These are phyloP conservation scores for Annulohypoxylon nitens DNA, from an alignment of 495 filamentous ascomycete genomes.

Conservation along the genomic window DNA sequence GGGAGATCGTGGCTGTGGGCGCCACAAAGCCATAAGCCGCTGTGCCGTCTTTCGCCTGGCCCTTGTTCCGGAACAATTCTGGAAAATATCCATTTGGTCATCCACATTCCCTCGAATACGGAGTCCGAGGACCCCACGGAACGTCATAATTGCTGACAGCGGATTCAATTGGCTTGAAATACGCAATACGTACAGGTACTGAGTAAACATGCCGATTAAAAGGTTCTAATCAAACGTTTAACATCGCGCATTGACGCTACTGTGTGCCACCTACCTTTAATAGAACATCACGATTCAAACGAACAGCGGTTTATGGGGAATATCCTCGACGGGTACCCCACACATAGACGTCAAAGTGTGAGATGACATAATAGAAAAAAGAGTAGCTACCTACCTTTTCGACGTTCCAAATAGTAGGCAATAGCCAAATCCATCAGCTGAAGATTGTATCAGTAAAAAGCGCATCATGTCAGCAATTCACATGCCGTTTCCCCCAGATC, in stretches of 20 bases:
- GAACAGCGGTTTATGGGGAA: background rate
- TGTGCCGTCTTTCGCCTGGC: slow-evolving; percentile 15
- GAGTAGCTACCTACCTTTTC: background rate
- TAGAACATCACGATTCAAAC: background rate
- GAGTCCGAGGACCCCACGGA: slow-evolving; percentile 11
- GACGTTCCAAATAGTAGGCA: background rate
- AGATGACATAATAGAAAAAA: background rate
- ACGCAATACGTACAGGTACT: slow-evolving; percentile 1
- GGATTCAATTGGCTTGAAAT: slow-evolving; percentile 17
- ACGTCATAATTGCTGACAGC: slow-evolving; percentile 22
- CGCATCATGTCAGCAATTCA: slow-evolving; percentile 22
- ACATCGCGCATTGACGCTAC: slow-evolving; percentile 14
- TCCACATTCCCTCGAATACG: slow-evolving; percentile 22
- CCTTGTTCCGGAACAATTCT: slow-evolving; percentile 40
- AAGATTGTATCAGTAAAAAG: slow-evolving; percentile 12
- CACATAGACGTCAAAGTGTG: background rate
- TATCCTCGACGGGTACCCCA: slow-evolving; percentile 6
- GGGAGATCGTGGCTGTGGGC: slow-evolving; percentile 40
- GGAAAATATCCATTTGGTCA: slow-evolving; percentile 30
- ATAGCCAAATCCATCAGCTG: slow-evolving; percentile 15
- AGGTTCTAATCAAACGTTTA: slow-evolving; percentile 8
- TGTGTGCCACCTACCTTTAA: background rate
- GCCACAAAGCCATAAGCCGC: slow-evolving; percentile 17
- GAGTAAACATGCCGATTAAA: slow-evolving; percentile 9
- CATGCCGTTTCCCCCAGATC: slow-evolving; percentile 25